Base-by-base conservation (phyloP, 306 rosid species). In the Myrica gale region DNA sequence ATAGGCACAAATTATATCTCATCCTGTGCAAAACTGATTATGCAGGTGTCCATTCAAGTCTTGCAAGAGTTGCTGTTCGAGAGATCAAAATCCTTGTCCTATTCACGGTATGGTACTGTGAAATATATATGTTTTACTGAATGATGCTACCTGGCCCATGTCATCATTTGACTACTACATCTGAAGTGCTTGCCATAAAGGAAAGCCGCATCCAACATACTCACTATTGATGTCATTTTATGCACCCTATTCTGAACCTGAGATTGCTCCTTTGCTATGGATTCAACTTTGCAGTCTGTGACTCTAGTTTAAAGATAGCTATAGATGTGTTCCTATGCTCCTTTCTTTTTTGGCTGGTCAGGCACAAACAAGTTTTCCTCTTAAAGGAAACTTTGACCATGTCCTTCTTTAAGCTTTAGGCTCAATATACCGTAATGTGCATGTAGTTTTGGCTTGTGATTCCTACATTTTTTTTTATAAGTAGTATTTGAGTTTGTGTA, bases 51-150 rank as follows among this genome's bases (percentile, higher is more conserved):
- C 99, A 5, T 95, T 81, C 51, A 95, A 95, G 78, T 82, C 81
- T 20, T 95, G 99, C 90, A 95, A 95, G 88, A 92, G 92, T 85
- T 95, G 97, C 85, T 95, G 99, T 79, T 84, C 96, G 3, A 95
- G 84, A 78, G 92, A 94, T 72, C 99, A 95, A 84, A 95, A 95
- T 76, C 97, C 97, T 44, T 95, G 99, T 80, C 87, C 86, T 62
- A 95, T 95, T 84, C 99, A 95, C 11, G 99, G 99, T 90, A 83
- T 68, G 87, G 26, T 65, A 50, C 57, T n/a, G 48, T 77, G 26
- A 41, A 42, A 3, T 42, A 42, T 65, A 9, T 9, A 26, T 26
- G 15, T 60, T 23, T 3, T 10, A 7, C 10, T 60, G 67, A 60
- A 23, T 60, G 67, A 5, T 60, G 26, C 6, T 9, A 23, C 26